A percentile compares a stretch with the other conserved stretches of the same genome.
Conservation (phyloP, 2,329 filamentous ascomycete species). For the Bimuria novae-zelandiae region DNA sequence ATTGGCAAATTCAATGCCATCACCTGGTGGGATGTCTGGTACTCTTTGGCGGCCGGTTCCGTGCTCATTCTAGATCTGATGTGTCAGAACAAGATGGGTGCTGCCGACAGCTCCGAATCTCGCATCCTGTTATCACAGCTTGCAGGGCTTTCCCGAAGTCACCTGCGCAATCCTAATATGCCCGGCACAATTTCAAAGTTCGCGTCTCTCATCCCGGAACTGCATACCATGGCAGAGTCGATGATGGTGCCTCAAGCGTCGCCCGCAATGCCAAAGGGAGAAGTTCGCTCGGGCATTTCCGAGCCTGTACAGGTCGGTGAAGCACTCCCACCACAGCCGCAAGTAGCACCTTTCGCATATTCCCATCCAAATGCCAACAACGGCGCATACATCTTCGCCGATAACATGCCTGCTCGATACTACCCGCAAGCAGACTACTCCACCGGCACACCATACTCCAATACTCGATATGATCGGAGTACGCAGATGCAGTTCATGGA, state of each 20-base stretch:
- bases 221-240: conserved; percentile 41
- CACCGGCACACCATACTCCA: conserved; percentile 18
- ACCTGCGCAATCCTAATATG: conserved; percentile 40
- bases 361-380: conserved; percentile 30
- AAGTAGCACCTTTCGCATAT: conserved; percentile 22
- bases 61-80: conserved; percentile 47
- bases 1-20: conserved; percentile 47
- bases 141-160: conserved; percentile 39
- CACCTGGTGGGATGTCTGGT: conserved; percentile 51
- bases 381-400: conserved; percentile 38
- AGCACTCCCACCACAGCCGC: conserved; percentile 11
- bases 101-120: conserved; percentile 31
- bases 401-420: conserved; percentile 26
- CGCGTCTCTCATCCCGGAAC: conserved; percentile 42
- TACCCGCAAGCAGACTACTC: conserved; percentile 27
- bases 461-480: conserved; percentile 30
- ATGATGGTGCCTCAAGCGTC: conserved; percentile 15
- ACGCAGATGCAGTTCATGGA: conserved; percentile 44
- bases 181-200: conserved; percentile 47
- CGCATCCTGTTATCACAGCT: conserved; percentile 41
- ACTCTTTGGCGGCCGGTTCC: conserved; percentile 44
- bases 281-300: not conserved
- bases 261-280: not conserved
- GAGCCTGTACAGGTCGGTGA: not conserved
- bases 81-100: conserved; percentile 29